A percentile compares a stretch with the other conserved stretches of the same genome.
Conservation (phyloP, 495 filamentous ascomycete genomes). For the Rostrohypoxylon terebratum region DNA sequence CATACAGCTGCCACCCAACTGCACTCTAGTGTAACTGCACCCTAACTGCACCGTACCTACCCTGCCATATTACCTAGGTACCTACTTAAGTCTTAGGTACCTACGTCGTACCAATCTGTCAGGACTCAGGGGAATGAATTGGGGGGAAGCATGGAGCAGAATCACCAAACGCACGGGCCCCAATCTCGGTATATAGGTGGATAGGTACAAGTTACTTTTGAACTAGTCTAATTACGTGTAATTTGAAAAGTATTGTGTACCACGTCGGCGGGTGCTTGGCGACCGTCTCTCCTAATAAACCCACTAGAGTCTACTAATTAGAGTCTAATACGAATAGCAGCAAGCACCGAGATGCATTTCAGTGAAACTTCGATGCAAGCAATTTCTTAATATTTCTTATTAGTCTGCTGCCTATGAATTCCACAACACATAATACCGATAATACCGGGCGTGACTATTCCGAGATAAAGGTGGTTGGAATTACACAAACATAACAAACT, state of each 20-base stretch:
- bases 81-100: too few relatives aligned
- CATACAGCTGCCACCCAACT: not conserved
- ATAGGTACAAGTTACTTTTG: conserved; percentile 2
- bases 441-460: not conserved
- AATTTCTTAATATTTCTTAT: too few relatives aligned
- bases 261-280: conserved; percentile 29
- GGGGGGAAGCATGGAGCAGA: not conserved
- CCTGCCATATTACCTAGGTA: not conserved
- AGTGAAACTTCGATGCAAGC: not conserved
- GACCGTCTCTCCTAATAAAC: conserved; percentile 18
- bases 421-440: too few relatives aligned
- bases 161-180: conserved; percentile 27
- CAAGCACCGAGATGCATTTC: too few relatives aligned
- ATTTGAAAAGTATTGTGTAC: conserved; percentile 27
- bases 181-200: conserved; percentile 20
- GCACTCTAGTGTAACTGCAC: not conserved
- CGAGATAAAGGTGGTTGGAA: not conserved
- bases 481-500: not conserved
- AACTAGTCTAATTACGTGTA: conserved; percentile 30
- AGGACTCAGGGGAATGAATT: not conserved
- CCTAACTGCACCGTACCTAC: not conserved
- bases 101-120: not conserved
- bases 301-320: too few relatives aligned
- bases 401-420: conserved; percentile 4
- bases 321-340: not conserved